Evolutionary conservation across 2,329 filamentous ascomycete genomes (phyloP), one percentile per base, ranked within the genome.

Genomic region (Harringtonia aguacate): DNA sequence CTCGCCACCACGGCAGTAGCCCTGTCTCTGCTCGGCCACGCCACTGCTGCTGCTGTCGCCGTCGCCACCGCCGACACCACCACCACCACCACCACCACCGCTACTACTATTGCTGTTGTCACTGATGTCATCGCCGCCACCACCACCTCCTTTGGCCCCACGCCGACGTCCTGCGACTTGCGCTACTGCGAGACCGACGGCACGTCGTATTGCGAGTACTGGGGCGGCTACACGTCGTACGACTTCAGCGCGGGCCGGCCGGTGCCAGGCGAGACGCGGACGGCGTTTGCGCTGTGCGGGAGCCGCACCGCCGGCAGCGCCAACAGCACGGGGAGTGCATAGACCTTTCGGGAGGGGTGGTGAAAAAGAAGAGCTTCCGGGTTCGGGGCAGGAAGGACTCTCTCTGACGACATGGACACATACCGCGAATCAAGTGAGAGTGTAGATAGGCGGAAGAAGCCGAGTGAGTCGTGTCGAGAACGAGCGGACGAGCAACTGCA

Each of bases 201-300:
- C 43, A 49, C 45, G 7, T 48, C 45, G 14, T 53, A 45, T 39
- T 53, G 51, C 48, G 38, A 41, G 38, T 53, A 53, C 49, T 53
- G 51, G 49, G 51, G 43, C 41, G 51, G 51, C 39, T 48, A 43
- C 41, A 46, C 51, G 37, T 46, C 51, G 10, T 51, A 41, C 38
- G 49, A 53, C 33, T 17, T 47, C 14, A 43, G n/a, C 30, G 27
- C 30, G 27, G 24, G 44, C 27, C 41, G 44, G 3, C 51, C 51
- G 3, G 36, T 48, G 36, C 51, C 51, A 1, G 51, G 51, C 33
- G 51, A 53, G 46, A 50, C 48, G 33, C 46, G 43, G 8, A 47
- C 45, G 7, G 36, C 41, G 9, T 37, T 50, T n/a, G 51, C 43
- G 15, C 30, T 36, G 4, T 53, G 49, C 41, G 28, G 22, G 10